phyloP scores from a whole-genome alignment of 441 rosid species.

The Gossypium aridum region DNA sequence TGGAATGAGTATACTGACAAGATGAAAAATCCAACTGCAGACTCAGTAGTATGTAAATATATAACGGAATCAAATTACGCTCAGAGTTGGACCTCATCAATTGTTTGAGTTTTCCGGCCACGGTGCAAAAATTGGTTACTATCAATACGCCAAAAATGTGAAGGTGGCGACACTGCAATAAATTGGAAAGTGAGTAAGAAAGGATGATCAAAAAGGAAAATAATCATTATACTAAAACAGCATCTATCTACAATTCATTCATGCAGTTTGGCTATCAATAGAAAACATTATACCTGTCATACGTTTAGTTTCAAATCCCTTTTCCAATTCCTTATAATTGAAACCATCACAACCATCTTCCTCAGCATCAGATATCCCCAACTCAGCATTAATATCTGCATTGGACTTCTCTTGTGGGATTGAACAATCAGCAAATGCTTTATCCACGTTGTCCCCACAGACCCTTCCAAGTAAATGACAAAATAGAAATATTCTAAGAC shows the following conservation, averaged over 20 bases:
- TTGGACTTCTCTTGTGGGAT: constrained; percentile 89
- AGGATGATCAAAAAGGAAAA: not conserved
- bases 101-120: constrained; percentile 72
- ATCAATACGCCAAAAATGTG: constrained; percentile 58
- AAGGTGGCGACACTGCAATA: constrained; percentile 46
- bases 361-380: constrained; percentile 84
- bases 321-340: constrained; percentile 46
- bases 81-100: constrained; percentile 69
- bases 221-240: not conserved
- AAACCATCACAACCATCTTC: constrained; percentile 63
- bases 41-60: not conserved
- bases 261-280: constrained; percentile 6
- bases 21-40: not conserved
- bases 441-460: constrained; percentile 74
- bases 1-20: not conserved
- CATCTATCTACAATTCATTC: constrained; percentile 13
- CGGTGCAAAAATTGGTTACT: constrained; percentile 86
- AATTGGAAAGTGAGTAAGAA: constrained; percentile 18
- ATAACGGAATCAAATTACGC: constrained; percentile 22
- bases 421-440: constrained; percentile 70
- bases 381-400: constrained; percentile 85
- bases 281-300: constrained; percentile 39
- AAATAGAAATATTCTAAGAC: not conserved
- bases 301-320: constrained; percentile 41
- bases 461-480: constrained; percentile 43